Base-by-base conservation (phyloP, 805 yeast species). In the Starmerella bombicola region DNA sequence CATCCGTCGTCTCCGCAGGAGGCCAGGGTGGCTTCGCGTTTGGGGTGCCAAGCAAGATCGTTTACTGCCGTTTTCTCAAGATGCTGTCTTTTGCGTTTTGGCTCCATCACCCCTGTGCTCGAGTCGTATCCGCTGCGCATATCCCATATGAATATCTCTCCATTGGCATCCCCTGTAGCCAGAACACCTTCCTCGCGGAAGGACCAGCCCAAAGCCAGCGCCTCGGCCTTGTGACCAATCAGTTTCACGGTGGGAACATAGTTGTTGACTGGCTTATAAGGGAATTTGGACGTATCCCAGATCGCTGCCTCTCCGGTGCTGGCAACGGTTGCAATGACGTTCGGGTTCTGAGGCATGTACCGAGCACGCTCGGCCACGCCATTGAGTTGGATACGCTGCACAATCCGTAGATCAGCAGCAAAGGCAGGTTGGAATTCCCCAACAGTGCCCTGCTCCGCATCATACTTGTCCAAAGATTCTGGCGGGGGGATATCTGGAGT, bases 341-440 rank as follows among this genome's bases (percentile, higher is more conserved):
- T 91, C 1, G 91, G 91, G 53, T 86, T 86, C 50, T 80, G 88
- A 0, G 95, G 93, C 76, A 81, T 73, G 52, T 71, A 73, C 28
- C 78, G 66, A 0, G 80, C 76, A 46, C 73, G 70, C 55, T 83
- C 82, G 41, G 85, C 77, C 48, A 79, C 91, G 2, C 82, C 85
- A 1, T 63, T 57, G 49, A 76, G 84, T 25, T 71, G 66, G n/a
- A 81, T 75, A 33, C 70, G 68, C 58, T 81, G 93, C 4, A 67
- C 46, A 24, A 68, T 56, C 31, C 58, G 57, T 16, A 71, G 56
- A 38, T 67, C 61, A 12, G 59, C 63, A 39, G 45, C 66, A 51
- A 49, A 49, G 10, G 51, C 46, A 10, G 52, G 43, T 20, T 37
- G 38, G 49, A 43, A 48, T 7, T 58, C 54, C 22, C 58, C 62